phyloP scores from a whole-genome alignment of 1,139 yeast species.

The Sugiyamaella paludigena region DNA sequence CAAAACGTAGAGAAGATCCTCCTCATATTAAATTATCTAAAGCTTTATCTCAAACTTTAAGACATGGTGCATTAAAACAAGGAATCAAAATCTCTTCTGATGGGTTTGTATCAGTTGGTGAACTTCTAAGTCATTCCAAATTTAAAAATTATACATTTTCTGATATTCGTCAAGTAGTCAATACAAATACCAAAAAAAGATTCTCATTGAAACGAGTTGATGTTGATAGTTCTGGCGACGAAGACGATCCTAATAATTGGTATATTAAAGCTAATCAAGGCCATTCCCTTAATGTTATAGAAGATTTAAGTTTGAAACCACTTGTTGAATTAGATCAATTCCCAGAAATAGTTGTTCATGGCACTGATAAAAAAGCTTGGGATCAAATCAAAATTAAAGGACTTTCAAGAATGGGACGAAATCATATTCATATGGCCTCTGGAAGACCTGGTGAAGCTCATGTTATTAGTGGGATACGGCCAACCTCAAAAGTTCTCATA shows the following conservation, averaged over 20 bases:
- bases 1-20: constrained; percentile 17
- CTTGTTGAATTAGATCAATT: constrained; percentile 33
- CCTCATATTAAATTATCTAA: constrained; percentile 56
- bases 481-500: constrained; percentile 57
- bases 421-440: constrained; percentile 77
- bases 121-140: constrained; percentile 56
- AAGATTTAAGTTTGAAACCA: constrained; percentile 45
- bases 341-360: constrained; percentile 65
- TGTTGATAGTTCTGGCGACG: constrained; percentile 27
- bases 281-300: constrained; percentile 61
- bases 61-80: constrained; percentile 84
- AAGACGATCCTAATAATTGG: constrained; percentile 23
- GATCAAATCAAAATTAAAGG: constrained; percentile 56
- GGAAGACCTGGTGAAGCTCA: constrained; percentile 42
- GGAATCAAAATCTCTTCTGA: constrained; percentile 57
- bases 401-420: constrained; percentile 65
- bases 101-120: constrained; percentile 62
- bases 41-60: constrained; percentile 66
- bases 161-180: constrained; percentile 63
- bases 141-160: constrained; percentile 55
- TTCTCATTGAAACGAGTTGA: constrained; percentile 45
- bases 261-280: constrained; percentile 89
- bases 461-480: constrained; percentile 71
- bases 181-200: constrained; percentile 65
- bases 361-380: constrained; percentile 61